These are phyloP conservation scores for Penicillium canariense DNA, from an alignment of 495 filamentous ascomycete genomes.

Conservation along the genomic window DNA sequence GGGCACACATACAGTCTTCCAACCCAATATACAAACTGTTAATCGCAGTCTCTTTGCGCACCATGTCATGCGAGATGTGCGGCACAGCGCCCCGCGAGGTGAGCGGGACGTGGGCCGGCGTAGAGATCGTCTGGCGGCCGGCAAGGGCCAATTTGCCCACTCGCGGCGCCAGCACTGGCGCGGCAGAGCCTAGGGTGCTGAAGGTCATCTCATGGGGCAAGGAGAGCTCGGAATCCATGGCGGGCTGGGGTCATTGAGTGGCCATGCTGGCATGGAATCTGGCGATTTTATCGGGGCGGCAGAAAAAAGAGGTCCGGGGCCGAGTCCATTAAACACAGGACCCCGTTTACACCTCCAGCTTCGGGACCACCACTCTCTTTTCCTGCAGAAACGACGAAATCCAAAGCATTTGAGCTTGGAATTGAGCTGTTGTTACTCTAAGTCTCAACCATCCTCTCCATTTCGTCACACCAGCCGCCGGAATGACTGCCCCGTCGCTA, in stretches of 20 bases:
- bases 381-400: not conserved
- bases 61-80: conserved; percentile 84
- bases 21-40: conserved; percentile 74
- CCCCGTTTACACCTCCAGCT: not conserved
- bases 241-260: conserved; percentile 18
- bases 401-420: too few species aligned
- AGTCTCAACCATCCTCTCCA: not conserved
- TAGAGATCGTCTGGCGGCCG: conserved; percentile 61
- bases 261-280: conserved; percentile 10
- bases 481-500: conserved; percentile 18
- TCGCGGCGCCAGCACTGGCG: conserved; percentile 42
- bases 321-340: conserved; percentile 10
- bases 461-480: not conserved
- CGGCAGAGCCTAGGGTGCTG: conserved; percentile 24
- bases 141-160: conserved; percentile 62
- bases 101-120: conserved; percentile 75
- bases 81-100: conserved; percentile 82
- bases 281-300: conserved; percentile 21
- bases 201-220: conserved; percentile 30
- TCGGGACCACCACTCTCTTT: not conserved
- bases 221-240: conserved; percentile 29
- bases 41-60: conserved; percentile 61
- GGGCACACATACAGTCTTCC: conserved; percentile 78
- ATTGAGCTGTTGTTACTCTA: not conserved
- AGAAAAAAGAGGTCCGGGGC: conserved; percentile 16